Percentiles rank a stretch among this genome's conserved stretches.
Evolutionary conservation across 768 basidiomycete species (phyloP).

Genomic region (Xerocomellus chrysenteron): DNA sequence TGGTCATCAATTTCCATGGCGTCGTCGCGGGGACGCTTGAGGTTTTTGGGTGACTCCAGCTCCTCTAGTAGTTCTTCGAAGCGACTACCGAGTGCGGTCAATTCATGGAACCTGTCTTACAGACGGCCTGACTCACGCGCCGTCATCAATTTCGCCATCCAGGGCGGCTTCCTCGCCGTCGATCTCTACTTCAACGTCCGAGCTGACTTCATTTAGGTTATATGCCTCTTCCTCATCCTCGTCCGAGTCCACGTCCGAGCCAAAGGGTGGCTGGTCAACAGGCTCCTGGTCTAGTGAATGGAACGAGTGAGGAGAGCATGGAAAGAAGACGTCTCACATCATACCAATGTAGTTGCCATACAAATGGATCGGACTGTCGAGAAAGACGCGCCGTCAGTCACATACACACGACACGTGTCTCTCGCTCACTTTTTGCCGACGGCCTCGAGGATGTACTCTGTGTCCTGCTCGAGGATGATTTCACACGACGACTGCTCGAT

Average conservation of each 20-base stretch:
- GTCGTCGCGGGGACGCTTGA: constrained; percentile 75
- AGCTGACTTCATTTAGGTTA: constrained; percentile 74
- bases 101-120: background rate
- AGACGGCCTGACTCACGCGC: constrained; percentile 37
- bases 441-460: constrained; percentile 64
- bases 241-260: constrained; percentile 47
- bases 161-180: constrained; percentile 56
- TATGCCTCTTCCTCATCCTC: constrained; percentile 50
- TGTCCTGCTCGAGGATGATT: constrained; percentile 65
- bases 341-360: constrained; percentile 84
- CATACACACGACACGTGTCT: background rate
- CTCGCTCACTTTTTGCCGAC: constrained; percentile 76
- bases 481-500: constrained; percentile 75
- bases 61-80: constrained; percentile 66
- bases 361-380: constrained; percentile 63
- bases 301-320: background rate
- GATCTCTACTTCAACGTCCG: constrained; percentile 81
- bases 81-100: constrained; percentile 38
- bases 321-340: background rate
- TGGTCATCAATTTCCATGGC: constrained; percentile 40
- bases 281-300: constrained; percentile 50
- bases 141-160: constrained; percentile 44
- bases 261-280: constrained; percentile 49
- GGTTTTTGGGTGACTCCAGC: constrained; percentile 37
- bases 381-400: constrained; percentile 10